Evolutionary conservation across 495 filamentous ascomycete species (phyloP).

Genomic region (Aspergillus sclerotioniger): DNA sequence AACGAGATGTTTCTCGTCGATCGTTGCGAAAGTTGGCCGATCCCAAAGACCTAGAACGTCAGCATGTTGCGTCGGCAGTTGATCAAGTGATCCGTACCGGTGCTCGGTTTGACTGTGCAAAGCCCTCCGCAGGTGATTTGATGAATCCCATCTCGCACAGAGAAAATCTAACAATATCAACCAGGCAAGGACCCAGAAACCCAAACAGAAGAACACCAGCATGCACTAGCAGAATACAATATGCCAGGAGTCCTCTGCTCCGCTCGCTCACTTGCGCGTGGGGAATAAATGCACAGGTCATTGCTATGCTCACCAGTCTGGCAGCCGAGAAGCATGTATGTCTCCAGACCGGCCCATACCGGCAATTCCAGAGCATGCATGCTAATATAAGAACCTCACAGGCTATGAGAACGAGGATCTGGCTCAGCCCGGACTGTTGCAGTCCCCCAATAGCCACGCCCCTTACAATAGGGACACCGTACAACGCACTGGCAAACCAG

Average conservation of each 20-base stretch:
- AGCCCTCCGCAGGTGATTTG: background rate
- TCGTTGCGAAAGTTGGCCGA: constrained; percentile 15
- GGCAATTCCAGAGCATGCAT: background rate
- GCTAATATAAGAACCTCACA: constrained; percentile 12
- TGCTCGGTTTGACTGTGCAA: background rate
- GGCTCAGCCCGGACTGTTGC: constrained; percentile 11
- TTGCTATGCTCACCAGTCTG: constrained; percentile 3
- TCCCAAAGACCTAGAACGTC: constrained; percentile 13
- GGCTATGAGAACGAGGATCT: constrained; percentile 7
- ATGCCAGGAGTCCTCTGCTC: constrained; percentile 6
- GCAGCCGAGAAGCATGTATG: background rate
- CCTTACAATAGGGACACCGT: constrained; percentile 14
- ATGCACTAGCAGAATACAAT: constrained; percentile 13
- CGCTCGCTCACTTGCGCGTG: constrained; percentile 4
- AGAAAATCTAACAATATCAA: background rate
- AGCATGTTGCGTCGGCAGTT: too few relatives aligned
- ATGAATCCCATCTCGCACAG: background rate
- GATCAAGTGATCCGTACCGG: too few relatives aligned
- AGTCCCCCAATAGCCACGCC: constrained; percentile 14
- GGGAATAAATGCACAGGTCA: constrained; percentile 15
- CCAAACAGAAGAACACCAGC: background rate
- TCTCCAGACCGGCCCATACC: background rate
- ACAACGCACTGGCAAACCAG: constrained; percentile 13
- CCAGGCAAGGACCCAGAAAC: background rate
- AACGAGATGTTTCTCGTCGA: constrained; percentile 15